phyloP scores from a whole-genome alignment of 176 grass and related monocot species.

The Eleusine indica region DNA sequence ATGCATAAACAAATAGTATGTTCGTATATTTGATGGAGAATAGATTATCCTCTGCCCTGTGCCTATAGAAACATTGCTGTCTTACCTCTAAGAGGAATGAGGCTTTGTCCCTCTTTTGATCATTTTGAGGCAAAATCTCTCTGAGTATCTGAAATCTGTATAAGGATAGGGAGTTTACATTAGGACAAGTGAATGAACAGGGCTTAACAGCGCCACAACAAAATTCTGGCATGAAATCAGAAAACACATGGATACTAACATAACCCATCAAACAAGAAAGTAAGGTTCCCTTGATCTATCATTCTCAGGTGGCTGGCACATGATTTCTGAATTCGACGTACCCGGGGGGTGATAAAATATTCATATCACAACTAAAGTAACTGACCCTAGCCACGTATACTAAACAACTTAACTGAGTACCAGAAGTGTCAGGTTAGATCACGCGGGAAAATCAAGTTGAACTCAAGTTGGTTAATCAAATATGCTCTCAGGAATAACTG shows the following conservation, averaged over 20 bases:
- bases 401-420: background rate
- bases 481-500: background rate
- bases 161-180: background rate
- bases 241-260: background rate
- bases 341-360: background rate
- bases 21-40: background rate
- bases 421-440: constrained; percentile 1
- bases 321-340: background rate
- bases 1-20: background rate
- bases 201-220: background rate
- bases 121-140: constrained; percentile 87
- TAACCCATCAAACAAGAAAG: background rate
- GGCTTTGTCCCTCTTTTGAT: constrained; percentile 99
- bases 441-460: background rate
- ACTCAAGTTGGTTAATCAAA: background rate
- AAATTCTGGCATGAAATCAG: background rate
- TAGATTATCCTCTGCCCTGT: background rate
- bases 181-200: background rate
- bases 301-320: background rate
- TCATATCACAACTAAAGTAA: background rate
- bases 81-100: constrained; percentile 90
- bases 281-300: background rate
- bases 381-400: background rate
- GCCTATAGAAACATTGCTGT: too few relatives aligned
- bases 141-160: constrained; percentile 96